Evolutionary conservation across 192 early-diverging fungal genomes (phyloP).

Genomic region (Piromyces sp.): DNA sequence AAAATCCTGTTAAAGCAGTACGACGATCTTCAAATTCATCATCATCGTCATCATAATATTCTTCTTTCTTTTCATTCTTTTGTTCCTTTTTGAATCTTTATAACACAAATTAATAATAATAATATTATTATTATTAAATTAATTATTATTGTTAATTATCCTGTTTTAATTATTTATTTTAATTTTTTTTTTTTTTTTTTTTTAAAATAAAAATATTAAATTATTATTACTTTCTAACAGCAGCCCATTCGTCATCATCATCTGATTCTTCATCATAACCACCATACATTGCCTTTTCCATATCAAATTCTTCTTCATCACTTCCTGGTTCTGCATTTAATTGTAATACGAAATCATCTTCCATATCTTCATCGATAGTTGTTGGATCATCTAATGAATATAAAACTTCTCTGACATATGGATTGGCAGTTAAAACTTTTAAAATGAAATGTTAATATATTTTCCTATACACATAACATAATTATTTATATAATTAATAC

Average conservation of each 20-base stretch:
- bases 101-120: too few species aligned
- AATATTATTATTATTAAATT: too few species aligned
- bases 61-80: slow-evolving; percentile 9
- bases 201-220: too few species aligned
- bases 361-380: slow-evolving; percentile 61
- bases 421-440: slow-evolving; percentile 50
- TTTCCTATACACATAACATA: too few species aligned
- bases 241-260: slow-evolving; percentile 29
- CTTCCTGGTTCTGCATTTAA: slow-evolving; percentile 32
- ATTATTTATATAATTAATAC: too few species aligned
- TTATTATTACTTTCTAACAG: slow-evolving; percentile 27
- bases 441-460: too few species aligned
- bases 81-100: slow-evolving; percentile 31
- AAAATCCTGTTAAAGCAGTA: slow-evolving; percentile 27
- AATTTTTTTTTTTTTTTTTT: too few species aligned
- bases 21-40: slow-evolving; percentile 25
- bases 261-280: slow-evolving; percentile 13
- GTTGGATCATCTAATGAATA: slow-evolving; percentile 88
- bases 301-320: background rate
- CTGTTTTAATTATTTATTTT: too few species aligned
- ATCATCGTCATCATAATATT: slow-evolving; percentile 8
- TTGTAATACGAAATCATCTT: slow-evolving; percentile 65
- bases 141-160: too few species aligned
- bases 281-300: background rate
- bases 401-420: slow-evolving; percentile 65